A percentile compares a stretch with the other conserved stretches of the same genome.
phyloP scores from a whole-genome alignment of 306 rosid species.

The Clitoria ternatea region DNA sequence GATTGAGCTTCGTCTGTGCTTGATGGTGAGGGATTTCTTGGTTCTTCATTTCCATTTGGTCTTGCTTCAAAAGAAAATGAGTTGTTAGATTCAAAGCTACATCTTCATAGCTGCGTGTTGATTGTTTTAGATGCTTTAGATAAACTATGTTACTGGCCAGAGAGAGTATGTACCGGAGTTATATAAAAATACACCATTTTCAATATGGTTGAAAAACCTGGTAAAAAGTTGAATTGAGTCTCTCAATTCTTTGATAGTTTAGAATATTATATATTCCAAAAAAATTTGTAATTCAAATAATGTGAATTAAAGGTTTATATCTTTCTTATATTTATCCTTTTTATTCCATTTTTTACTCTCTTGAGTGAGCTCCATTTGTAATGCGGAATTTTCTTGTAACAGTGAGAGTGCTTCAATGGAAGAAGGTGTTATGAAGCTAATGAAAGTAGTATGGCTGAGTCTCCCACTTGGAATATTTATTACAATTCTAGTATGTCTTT shows the following conservation, averaged over 20 bases:
- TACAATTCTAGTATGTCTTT: slow-evolving; percentile 56
- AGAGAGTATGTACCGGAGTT: background rate
- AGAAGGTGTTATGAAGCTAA: slow-evolving; percentile 66
- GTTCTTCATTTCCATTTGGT: slow-evolving; percentile 1
- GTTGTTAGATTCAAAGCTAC: slow-evolving; percentile 1
- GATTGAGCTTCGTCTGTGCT: background rate
- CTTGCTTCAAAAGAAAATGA: background rate
- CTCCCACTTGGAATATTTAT: slow-evolving; percentile 71
- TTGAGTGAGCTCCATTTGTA: background rate
- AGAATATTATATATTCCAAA: slow-evolving; percentile 3
- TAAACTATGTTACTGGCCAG: background rate
- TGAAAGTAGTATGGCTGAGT: slow-evolving; percentile 86
- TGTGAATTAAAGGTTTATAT: background rate
- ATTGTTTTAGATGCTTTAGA: slow-evolving; percentile 8
- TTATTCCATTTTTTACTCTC: background rate
- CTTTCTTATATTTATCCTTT: background rate
- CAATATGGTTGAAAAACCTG: slow-evolving; percentile 10
- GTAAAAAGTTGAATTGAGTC: background rate
- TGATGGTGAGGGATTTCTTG: background rate
- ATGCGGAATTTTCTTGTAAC: slow-evolving; percentile 24
- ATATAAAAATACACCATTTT: background rate
- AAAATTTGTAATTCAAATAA: background rate
- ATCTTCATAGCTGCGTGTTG: background rate
- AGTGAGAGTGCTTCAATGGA: slow-evolving; percentile 63
- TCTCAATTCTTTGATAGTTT: slow-evolving; percentile 4